phyloP scores from a whole-genome alignment of 164 flowering plant species.

The Aristolochia californica region DNA sequence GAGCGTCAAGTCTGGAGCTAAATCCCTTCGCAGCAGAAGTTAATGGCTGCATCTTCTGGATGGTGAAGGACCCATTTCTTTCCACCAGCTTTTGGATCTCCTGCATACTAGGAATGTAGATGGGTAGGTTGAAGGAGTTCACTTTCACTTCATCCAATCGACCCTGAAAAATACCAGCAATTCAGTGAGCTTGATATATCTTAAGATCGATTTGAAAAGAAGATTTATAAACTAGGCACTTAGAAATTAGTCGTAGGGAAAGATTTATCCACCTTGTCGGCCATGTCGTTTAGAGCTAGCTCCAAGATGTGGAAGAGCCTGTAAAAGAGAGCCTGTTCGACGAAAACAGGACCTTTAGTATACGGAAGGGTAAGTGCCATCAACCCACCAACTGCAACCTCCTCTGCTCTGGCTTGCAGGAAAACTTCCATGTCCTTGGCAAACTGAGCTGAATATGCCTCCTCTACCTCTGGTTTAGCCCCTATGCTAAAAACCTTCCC shows the following conservation, averaged over 20 bases:
- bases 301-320: too few relatives aligned
- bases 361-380: neutral
- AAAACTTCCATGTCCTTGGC: conserved; percentile 11
- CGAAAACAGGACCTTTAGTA: too few relatives aligned
- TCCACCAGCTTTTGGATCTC: conserved; percentile 7
- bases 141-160: too few relatives aligned
- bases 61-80: conserved; percentile 9
- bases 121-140: too few relatives aligned
- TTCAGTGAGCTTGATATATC: conserved; percentile 11
- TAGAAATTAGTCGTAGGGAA: too few relatives aligned
- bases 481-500: conserved; percentile 12
- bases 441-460: conserved; percentile 17
- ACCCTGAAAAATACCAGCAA: conserved; percentile 11
- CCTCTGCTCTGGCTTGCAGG: conserved; percentile 11
- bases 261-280: too few relatives aligned
- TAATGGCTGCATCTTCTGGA: conserved; percentile 11
- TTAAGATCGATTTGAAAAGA: neutral
- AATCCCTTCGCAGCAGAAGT: too few relatives aligned
- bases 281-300: too few relatives aligned
- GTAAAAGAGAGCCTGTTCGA: too few relatives aligned
- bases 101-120: conserved; percentile 4
- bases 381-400: conserved; percentile 16
- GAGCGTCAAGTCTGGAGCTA: too few relatives aligned
- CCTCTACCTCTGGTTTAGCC: conserved; percentile 5
- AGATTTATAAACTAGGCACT: too few relatives aligned